Base-by-base conservation (phyloP, 805 yeast genomes). In the Grigorovia yakushimaensis region DNA sequence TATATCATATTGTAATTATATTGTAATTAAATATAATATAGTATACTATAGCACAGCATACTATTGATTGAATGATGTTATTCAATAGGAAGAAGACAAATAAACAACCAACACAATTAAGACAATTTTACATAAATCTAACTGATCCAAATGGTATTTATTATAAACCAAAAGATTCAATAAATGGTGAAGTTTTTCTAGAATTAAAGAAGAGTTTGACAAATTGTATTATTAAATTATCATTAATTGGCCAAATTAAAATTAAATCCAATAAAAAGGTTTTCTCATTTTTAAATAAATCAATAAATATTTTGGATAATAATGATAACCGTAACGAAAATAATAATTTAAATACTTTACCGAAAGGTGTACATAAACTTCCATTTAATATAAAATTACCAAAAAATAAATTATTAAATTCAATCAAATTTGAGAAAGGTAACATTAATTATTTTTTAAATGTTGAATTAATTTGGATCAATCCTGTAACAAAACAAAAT, bases 301-400 rank as follows among this genome's bases (percentile, higher is more conserved):
- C 79, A 11, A 75, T 80, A 10, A 63, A 70, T 35, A 71, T 83
- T 18, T 82, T 79, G 56, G 88, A 88, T 0, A 20, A 24, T 35
- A 13, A 27, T 5, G 38, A 36, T 17, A 27, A 30, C 13, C n/a
- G 21, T 38, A 37, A 36, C 8, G 38, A 44, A 35, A 44, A 43
- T 10, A 30, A 42, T 3, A 45, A 55, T 13, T 38, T 49, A 2
- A 60, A 62, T 49, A 85, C 85, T 0, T 61, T 84, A n/a, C 75
- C 79, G 18, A 78, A 79, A 57, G 96, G 96, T 39, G 91, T 85
- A 59, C 96, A 88, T 64, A 68, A 86, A 35, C 88, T 89, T 60
- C 95, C 95, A 19, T 89, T 88, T 59, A 77, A 83, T 43, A 84
- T 88, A 40, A 82, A 78, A 54, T 71, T 88, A n/a, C 96, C 96